phyloP scores from a whole-genome alignment of 2,329 filamentous ascomycete species.

The Zasmidium citrigriseum region DNA sequence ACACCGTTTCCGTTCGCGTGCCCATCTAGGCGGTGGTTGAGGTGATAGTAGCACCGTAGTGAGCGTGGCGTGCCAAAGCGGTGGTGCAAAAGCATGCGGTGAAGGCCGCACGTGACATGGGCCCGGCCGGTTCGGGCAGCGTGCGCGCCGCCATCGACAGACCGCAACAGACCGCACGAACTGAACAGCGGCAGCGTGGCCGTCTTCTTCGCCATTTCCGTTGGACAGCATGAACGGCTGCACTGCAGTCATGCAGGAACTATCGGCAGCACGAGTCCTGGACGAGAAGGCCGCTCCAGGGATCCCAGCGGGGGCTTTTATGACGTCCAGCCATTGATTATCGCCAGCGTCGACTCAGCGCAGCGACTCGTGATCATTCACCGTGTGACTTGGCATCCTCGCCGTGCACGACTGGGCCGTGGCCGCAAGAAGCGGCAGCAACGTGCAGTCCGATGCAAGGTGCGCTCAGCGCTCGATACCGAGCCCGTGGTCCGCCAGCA shows the following conservation, averaged over 20 bases:
- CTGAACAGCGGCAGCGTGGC: not conserved
- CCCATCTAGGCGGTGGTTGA: not conserved
- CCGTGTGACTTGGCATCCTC: slow-evolving; percentile 18
- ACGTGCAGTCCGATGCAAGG: slow-evolving; percentile 21
- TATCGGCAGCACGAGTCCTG: slow-evolving; percentile 18
- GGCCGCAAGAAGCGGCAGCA: slow-evolving; percentile 4
- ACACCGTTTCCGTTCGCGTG: not conserved
- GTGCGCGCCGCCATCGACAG: not conserved
- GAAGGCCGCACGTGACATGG: not conserved
- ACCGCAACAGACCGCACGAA: not conserved
- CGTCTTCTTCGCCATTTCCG: slow-evolving; percentile 5
- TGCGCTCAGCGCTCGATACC: slow-evolving; percentile 7
- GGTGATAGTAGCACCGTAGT: slow-evolving; percentile 3
- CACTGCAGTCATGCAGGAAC: slow-evolving; percentile 17
- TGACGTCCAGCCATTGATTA: slow-evolving; percentile 17
- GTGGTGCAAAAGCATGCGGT: slow-evolving; percentile 6
- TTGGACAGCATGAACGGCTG: slow-evolving; percentile 25
- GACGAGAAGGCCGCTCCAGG: slow-evolving; percentile 7
- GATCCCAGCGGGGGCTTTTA: slow-evolving; percentile 11
- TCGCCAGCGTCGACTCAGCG: not conserved
- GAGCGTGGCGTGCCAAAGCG: slow-evolving; percentile 1
- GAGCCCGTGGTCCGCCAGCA: slow-evolving; percentile 5
- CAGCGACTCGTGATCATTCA: slow-evolving; percentile 13
- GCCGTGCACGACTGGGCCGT: slow-evolving; percentile 16
- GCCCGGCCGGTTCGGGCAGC: not conserved